These are phyloP conservation scores for Corallochytrium limacisporum DNA, from an alignment of 78 protist species.

Conservation along the genomic window DNA sequence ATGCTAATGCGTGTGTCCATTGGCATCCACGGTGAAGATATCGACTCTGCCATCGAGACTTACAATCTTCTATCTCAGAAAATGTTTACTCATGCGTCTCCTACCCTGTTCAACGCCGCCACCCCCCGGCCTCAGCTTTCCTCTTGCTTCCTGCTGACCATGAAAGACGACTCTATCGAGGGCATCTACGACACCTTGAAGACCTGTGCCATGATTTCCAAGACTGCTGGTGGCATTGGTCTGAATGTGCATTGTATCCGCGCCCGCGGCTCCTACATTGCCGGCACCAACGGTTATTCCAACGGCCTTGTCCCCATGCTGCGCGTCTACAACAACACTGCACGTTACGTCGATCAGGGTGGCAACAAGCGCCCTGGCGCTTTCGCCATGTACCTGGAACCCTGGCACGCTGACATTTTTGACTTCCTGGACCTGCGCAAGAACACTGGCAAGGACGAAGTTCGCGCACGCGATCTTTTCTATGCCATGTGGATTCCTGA, in stretches of 20 bases:
- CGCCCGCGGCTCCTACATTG: conserved; percentile 69
- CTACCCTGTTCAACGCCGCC: conserved; percentile 94
- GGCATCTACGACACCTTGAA: conserved; percentile 93
- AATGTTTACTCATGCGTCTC: conserved; percentile 90
- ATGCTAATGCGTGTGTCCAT: conserved; percentile 92
- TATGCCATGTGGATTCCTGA: conserved; percentile 96
- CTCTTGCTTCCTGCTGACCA: conserved; percentile 85
- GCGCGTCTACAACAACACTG: conserved; percentile 92
- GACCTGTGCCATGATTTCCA: conserved; percentile 76
- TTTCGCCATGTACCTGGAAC: conserved; percentile 95
- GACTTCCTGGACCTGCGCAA: conserved; percentile 71
- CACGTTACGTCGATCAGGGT: conserved; percentile 53
- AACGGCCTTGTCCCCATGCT: conserved; percentile 96
- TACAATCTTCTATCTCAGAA: conserved; percentile 60
- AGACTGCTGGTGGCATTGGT: conserved; percentile 95
- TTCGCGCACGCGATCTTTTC: conserved; percentile 93
- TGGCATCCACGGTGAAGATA: conserved; percentile 78
- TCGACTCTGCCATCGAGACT: conserved; percentile 61
- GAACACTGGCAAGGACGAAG: conserved; percentile 80
- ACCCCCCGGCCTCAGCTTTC: conserved; percentile 88
- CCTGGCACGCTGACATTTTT: conserved; percentile 95
- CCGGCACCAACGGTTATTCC: conserved; percentile 80
- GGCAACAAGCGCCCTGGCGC: conserved; percentile 96
- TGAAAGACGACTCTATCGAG: conserved; percentile 82
- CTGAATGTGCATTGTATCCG: conserved; percentile 78